These are phyloP conservation scores for Mycena capillaripes DNA, from an alignment of 768 basidiomycete species.

Conservation along the genomic window DNA sequence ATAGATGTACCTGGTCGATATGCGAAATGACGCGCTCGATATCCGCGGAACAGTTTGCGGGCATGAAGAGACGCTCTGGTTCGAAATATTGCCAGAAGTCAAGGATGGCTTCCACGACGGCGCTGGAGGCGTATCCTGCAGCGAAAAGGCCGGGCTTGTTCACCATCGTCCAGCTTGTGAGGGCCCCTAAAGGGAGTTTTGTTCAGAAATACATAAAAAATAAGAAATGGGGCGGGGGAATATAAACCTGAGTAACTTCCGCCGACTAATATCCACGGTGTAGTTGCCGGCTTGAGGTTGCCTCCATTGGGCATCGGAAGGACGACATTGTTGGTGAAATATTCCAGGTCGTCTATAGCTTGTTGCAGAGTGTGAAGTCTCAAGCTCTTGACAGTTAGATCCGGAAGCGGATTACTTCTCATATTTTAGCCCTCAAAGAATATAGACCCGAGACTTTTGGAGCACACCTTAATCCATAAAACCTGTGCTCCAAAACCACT, in stretches of 20 bases:
- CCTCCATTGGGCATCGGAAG: constrained; percentile 79
- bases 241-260: constrained; percentile 66
- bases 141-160: constrained; percentile 75
- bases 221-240: no score
- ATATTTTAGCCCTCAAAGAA: background rate
- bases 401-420: constrained; percentile 72
- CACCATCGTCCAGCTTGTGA: constrained; percentile 78
- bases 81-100: constrained; percentile 83
- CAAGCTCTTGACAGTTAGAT: constrained; percentile 72
- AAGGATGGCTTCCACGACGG: constrained; percentile 74
- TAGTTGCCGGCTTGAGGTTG: constrained; percentile 67
- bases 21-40: constrained; percentile 73
- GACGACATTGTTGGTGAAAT: constrained; percentile 75
- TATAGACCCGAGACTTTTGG: no score
- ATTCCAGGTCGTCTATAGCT: constrained; percentile 77
- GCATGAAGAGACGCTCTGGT: constrained; percentile 77
- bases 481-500: constrained; percentile 79
- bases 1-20: constrained; percentile 62
- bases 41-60: constrained; percentile 81
- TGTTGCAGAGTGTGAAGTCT: constrained; percentile 77
- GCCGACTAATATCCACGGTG: constrained; percentile 65
- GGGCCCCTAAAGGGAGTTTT: no score
- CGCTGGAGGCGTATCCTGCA: constrained; percentile 78
- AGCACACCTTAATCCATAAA: constrained; percentile 65
- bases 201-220: no score